A percentile compares a stretch with the other conserved stretches of the same genome.
Conservation (phyloP, 176 grass and related monocot genomes). For the maize (Zea mays) region Zm-B73-REFERENCE-NAM-5.0 NC_050097.1:31913001-31913500, state of each 20-base stretch:
- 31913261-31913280: too few relatives aligned
- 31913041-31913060: too few relatives aligned
- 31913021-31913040: not conserved
- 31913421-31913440: not conserved
- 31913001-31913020: constrained; percentile 48
- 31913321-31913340: constrained; percentile 26
- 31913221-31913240: too few relatives aligned
- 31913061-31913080: too few relatives aligned
- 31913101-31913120: too few relatives aligned
- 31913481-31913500: not conserved
- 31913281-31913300: not conserved
- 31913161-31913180: too few relatives aligned
- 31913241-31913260: too few relatives aligned
- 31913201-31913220: not conserved
- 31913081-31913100: too few relatives aligned
- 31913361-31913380: not conserved
- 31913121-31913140: too few relatives aligned
- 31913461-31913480: not conserved
- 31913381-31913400: not conserved
- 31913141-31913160: too few relatives aligned
- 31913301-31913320: constrained; percentile 47
- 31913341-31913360: constrained; percentile 42
- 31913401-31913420: not conserved
- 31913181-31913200: not conserved
- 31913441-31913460: constrained; percentile 1